Percentiles rank a stretch among this genome's conserved stretches.
Evolutionary conservation across 352 stramenopile genomes (phyloP).

Genomic region (Pythium phragmitis): DNA sequence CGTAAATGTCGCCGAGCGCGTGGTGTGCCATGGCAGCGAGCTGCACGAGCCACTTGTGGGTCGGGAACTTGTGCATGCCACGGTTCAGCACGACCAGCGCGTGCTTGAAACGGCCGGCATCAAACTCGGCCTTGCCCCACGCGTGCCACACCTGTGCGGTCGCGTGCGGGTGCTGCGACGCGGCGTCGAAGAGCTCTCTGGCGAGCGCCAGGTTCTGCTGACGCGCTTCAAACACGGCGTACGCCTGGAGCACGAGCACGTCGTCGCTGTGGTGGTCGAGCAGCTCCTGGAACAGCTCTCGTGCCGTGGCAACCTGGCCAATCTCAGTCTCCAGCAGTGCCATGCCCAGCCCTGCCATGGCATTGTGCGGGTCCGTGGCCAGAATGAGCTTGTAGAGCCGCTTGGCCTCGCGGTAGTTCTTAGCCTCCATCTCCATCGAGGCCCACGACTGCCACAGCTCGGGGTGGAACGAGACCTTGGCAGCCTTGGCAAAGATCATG

Average conservation of each 20-base stretch:
- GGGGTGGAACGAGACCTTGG: slow-evolving; percentile 66
- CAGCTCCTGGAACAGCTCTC: slow-evolving; percentile 61
- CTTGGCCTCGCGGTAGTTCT: slow-evolving; percentile 74
- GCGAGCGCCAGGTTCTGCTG: slow-evolving; percentile 63
- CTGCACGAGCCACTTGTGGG: slow-evolving; percentile 82
- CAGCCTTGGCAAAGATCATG: slow-evolving; percentile 85
- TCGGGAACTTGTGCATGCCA: slow-evolving; percentile 65
- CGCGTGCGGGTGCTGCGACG: slow-evolving; percentile 44
- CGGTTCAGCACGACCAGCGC: slow-evolving; percentile 62
- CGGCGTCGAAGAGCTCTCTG: slow-evolving; percentile 61
- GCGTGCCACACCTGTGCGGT: slow-evolving; percentile 84
- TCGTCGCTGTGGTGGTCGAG: slow-evolving; percentile 55
- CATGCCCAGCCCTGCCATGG: slow-evolving; percentile 71
- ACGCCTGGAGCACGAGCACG: slow-evolving; percentile 72
- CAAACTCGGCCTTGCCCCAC: slow-evolving; percentile 84
- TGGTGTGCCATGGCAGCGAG: slow-evolving; percentile 76
- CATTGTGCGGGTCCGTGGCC: slow-evolving; percentile 65
- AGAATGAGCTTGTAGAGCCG: slow-evolving; percentile 83
- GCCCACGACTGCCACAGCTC: slow-evolving; percentile 86
- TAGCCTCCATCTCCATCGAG: slow-evolving; percentile 78
- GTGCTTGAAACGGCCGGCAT: slow-evolving; percentile 75
- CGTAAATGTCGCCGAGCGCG: slow-evolving; percentile 76
- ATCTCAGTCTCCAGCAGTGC: slow-evolving; percentile 66
- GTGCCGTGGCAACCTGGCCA: slow-evolving; percentile 50
- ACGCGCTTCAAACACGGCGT: slow-evolving; percentile 74